Percentiles rank a stretch among this genome's conserved stretches.
Conservation (phyloP, 2,329 filamentous ascomycete species). For the Sclerotinia borealis region DNA sequence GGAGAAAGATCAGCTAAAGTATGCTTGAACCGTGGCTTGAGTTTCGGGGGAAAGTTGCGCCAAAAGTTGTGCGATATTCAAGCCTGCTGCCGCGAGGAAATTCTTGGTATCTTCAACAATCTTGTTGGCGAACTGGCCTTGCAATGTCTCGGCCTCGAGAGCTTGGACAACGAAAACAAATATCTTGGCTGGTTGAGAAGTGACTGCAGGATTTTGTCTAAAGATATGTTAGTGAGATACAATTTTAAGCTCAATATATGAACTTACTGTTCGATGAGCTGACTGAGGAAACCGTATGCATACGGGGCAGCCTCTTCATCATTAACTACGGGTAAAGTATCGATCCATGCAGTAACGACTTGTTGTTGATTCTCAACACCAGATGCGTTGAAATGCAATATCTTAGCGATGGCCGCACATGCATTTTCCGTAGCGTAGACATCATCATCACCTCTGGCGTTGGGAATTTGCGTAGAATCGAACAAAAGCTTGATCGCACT, state of each 20-base stretch:
- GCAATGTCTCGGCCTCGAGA: constrained; percentile 83
- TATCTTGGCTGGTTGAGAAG: constrained; percentile 69
- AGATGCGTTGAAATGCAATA: constrained; percentile 79
- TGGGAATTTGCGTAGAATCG: constrained; percentile 71
- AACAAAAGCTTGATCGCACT: constrained; percentile 77
- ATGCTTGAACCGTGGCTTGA: constrained; percentile 71
- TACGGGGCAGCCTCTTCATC: constrained; percentile 97
- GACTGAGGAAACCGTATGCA: constrained; percentile 84
- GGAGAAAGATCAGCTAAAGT: constrained; percentile 49
- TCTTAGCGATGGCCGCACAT: constrained; percentile 93
- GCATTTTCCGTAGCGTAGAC: constrained; percentile 97
- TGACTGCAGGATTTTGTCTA: constrained; percentile 80
- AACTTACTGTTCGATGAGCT: constrained; percentile 90
- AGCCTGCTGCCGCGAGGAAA: constrained; percentile 64
- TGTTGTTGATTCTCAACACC: constrained; percentile 72
- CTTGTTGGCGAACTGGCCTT: constrained; percentile 72
- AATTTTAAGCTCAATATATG: background rate
- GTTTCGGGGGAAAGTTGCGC: constrained; percentile 71
- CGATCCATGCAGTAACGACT: constrained; percentile 78
- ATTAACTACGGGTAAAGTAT: constrained; percentile 84
- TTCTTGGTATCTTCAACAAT: constrained; percentile 74
- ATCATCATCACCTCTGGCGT: constrained; percentile 84
- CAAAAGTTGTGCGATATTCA: constrained; percentile 72
- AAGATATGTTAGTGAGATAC: constrained; percentile 27
- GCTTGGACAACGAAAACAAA: constrained; percentile 84